Conservation (phyloP, 441 rosid species). For the Syzygium syzygioides region DNA sequence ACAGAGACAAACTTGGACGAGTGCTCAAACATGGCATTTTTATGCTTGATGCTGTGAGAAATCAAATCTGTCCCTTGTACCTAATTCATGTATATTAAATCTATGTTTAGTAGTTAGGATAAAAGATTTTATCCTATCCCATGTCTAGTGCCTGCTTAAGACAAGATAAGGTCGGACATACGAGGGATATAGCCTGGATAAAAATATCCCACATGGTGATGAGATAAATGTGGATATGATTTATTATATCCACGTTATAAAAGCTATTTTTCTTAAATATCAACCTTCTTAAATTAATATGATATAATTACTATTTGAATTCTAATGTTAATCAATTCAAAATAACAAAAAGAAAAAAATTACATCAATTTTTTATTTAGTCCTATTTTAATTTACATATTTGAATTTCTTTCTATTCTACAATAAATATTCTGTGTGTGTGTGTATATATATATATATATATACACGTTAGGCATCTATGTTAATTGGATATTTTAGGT, state of each 20-base stretch:
- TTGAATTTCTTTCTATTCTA: neutral
- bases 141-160: neutral
- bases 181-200: neutral
- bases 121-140: neutral
- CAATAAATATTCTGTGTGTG: neutral
- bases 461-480: neutral
- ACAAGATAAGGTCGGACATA: neutral
- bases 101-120: neutral
- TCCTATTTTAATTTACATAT: neutral
- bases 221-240: neutral
- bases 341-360: neutral
- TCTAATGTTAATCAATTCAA: neutral
- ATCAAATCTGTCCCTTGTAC: neutral
- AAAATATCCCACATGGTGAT: neutral
- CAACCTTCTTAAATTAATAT: no score
- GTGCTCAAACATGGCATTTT: neutral
- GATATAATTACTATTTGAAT: neutral
- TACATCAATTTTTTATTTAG: neutral
- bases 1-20: neutral
- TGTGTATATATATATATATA: no score
- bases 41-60: neutral
- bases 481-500: neutral
- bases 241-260: no score
- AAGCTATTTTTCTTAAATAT: no score
- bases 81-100: neutral